A percentile compares a stretch with the other conserved stretches of the same genome.
phyloP scores from a whole-genome alignment of 1,284 basidiomycete species.

The Tranzscheliella williamsii region DNA sequence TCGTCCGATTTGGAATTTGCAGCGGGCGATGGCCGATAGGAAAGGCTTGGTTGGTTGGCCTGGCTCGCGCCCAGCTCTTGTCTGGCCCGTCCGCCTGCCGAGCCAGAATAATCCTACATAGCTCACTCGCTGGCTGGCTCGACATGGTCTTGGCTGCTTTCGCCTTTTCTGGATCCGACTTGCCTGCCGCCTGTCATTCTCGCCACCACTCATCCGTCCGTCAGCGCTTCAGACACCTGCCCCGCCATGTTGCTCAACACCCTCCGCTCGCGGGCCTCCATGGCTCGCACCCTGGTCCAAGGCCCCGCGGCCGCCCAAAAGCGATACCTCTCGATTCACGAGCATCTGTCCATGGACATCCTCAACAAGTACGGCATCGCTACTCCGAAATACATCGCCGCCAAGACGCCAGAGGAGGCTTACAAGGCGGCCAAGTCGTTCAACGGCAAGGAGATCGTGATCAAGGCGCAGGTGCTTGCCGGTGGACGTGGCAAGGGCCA shows the following conservation, averaged over 20 bases:
- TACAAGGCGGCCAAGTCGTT: constrained; percentile 85
- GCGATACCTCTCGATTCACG: constrained; percentile 95
- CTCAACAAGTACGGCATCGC: constrained; percentile 97
- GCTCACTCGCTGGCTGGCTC: too few relatives aligned
- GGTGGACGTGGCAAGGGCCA: constrained; percentile 98
- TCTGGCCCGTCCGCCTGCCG: constrained; percentile 3
- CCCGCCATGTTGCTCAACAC: constrained; percentile 40
- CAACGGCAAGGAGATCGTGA: constrained; percentile 65
- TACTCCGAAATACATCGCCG: constrained; percentile 88
- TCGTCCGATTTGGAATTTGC: too few relatives aligned
- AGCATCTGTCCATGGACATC: constrained; percentile 94
- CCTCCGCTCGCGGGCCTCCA: constrained; percentile 44
- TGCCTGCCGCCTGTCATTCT: constrained; percentile 1
- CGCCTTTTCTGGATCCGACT: too few relatives aligned
- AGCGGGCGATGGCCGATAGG: too few relatives aligned
- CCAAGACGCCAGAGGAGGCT: constrained; percentile 86
- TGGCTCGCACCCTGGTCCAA: constrained; percentile 43
- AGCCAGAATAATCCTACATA: too few relatives aligned
- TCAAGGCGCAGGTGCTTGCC: constrained; percentile 98
- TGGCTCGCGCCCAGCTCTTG: too few relatives aligned
- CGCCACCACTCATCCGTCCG: neutral
- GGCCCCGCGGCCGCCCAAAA: constrained; percentile 66
- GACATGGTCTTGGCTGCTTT: neutral
- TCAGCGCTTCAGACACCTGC: neutral
- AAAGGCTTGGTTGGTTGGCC: too few relatives aligned